Conservation (phyloP, 1,284 basidiomycete genomes). For the Pascua sp. region DNA sequence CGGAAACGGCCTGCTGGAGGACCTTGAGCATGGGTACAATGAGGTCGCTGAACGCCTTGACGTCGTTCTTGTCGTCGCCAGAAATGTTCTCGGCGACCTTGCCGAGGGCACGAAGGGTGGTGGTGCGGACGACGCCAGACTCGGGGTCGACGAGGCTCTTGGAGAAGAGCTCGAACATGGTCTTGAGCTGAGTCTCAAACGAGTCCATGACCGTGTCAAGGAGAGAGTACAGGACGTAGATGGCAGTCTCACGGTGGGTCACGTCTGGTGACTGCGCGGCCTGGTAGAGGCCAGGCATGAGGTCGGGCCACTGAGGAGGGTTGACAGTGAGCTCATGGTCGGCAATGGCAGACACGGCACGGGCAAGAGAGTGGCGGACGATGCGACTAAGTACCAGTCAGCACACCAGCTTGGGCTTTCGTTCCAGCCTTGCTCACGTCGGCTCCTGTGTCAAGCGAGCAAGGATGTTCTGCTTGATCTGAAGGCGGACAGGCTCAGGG, state of each 20-base stretch:
- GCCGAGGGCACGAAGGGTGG: slow-evolving; percentile 83
- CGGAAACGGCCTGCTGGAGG: slow-evolving; percentile 80
- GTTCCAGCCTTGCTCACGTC: slow-evolving; percentile 56
- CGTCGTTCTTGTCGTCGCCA: slow-evolving; percentile 76
- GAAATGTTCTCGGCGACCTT: slow-evolving; percentile 93
- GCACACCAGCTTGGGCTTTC: neutral
- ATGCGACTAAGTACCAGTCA: slow-evolving; percentile 59
- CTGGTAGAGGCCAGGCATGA: slow-evolving; percentile 83
- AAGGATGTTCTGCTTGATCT: slow-evolving; percentile 83
- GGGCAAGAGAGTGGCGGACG: slow-evolving; percentile 83
- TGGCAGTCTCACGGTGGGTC: slow-evolving; percentile 81
- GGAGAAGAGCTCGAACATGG: slow-evolving; percentile 78
- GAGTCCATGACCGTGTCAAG: slow-evolving; percentile 89
- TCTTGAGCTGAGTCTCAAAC: slow-evolving; percentile 72
- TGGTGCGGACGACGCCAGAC: slow-evolving; percentile 85
- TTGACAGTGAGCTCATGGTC: slow-evolving; percentile 77
- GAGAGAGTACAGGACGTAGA: slow-evolving; percentile 87
- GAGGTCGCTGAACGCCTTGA: slow-evolving; percentile 84
- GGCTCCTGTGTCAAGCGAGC: slow-evolving; percentile 74
- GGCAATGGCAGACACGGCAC: slow-evolving; percentile 91
- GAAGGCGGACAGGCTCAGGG: slow-evolving; percentile 64
- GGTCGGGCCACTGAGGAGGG: slow-evolving; percentile 69
- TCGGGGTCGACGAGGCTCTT: slow-evolving; percentile 80
- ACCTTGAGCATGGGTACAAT: slow-evolving; percentile 89
- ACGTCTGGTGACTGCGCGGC: slow-evolving; percentile 68